Conservation (phyloP, 345 rosid species). For the Punica granatum region DNA sequence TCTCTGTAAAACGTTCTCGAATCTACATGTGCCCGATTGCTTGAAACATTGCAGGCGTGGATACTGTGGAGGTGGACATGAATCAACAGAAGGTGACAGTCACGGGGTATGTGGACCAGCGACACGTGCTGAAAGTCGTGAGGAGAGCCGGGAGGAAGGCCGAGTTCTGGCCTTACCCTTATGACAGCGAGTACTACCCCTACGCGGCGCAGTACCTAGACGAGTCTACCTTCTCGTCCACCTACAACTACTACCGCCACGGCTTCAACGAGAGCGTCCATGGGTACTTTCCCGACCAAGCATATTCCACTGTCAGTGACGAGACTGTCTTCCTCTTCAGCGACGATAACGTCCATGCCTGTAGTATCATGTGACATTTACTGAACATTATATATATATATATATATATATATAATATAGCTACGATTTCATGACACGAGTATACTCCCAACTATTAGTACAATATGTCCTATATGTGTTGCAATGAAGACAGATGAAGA, state of each 20-base stretch:
- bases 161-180: constrained; percentile 83
- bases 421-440: no score
- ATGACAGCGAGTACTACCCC: constrained; percentile 62
- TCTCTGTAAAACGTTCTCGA: background rate
- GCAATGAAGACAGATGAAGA: no score
- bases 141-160: constrained; percentile 71
- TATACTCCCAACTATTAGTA: no score
- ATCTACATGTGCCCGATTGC: background rate
- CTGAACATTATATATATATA: no score
- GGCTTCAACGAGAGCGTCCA: constrained; percentile 48
- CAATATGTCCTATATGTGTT: no score
- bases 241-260: constrained; percentile 49
- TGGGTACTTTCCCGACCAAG: constrained; percentile 53
- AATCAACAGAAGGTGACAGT: constrained; percentile 74
- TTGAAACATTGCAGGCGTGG: constrained; percentile 43
- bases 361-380: constrained; percentile 31
- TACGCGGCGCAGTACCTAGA: constrained; percentile 44
- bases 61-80: constrained; percentile 65
- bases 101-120: constrained; percentile 55
- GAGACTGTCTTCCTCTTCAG: constrained; percentile 66
- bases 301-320: constrained; percentile 45
- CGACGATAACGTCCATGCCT: constrained; percentile 81
- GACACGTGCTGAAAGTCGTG: constrained; percentile 57
- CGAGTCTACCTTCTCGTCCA: constrained; percentile 35
- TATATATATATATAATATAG: no score